phyloP scores from a whole-genome alignment of 129 eudicot genomes.

The Glebionis coronaria region DNA sequence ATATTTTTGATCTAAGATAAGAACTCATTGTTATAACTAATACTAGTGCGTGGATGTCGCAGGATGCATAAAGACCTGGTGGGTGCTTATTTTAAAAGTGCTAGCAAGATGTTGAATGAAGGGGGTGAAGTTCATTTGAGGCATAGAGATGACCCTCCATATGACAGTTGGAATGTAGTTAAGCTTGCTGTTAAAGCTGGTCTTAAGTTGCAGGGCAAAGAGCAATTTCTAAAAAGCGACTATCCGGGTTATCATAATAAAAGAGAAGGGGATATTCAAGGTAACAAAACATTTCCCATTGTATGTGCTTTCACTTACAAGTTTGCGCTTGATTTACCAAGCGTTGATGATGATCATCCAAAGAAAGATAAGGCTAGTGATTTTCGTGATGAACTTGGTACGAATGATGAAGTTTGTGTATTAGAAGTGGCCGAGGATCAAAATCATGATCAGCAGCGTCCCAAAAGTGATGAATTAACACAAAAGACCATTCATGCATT shows the following conservation, averaged over 20 bases:
- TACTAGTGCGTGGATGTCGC: neutral
- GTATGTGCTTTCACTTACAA: constrained; percentile 37
- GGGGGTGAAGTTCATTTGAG: constrained; percentile 55
- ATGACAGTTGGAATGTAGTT: constrained; percentile 37
- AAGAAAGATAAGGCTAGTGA: neutral
- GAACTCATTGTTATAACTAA: neutral
- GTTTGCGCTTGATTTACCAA: constrained; percentile 22
- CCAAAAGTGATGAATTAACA: neutral
- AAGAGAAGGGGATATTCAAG: constrained; percentile 34
- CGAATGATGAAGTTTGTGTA: neutral
- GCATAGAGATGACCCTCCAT: constrained; percentile 45
- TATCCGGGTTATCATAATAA: constrained; percentile 45
- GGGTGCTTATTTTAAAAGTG: constrained; percentile 33
- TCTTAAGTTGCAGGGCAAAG: constrained; percentile 29
- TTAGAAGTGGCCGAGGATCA: neutral
- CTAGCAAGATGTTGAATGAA: constrained; percentile 34
- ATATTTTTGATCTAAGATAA: too few species aligned
- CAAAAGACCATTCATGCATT: neutral
- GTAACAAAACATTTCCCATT: constrained; percentile 40
- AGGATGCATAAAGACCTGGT: constrained; percentile 40
- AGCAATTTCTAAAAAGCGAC: constrained; percentile 15
- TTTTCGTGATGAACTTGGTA: neutral
- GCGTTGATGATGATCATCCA: neutral
- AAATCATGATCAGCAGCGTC: neutral
- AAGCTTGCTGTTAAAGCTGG: constrained; percentile 33